Percentiles rank a stretch among this genome's conserved stretches.
Conservation (phyloP, 768 basidiomycete species). For the Psilocybe cyanescens region DNA sequence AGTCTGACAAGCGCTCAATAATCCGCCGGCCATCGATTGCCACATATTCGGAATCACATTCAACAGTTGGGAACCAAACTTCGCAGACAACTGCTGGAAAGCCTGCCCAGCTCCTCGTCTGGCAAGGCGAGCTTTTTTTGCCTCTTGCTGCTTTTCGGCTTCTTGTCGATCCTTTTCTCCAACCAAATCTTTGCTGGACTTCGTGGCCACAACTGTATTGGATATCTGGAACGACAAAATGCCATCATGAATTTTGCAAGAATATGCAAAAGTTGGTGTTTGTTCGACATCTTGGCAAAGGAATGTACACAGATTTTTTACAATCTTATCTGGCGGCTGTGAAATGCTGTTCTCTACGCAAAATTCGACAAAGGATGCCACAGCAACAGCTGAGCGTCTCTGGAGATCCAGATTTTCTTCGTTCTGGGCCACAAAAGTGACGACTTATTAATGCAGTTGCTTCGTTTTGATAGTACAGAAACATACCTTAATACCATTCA, state of each 20-base stretch:
- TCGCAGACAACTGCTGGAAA: constrained; percentile 74
- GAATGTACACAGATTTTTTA: constrained; percentile 97
- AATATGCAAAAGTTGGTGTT: constrained; percentile 86
- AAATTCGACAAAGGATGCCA: constrained; percentile 87
- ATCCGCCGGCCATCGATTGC: constrained; percentile 86
- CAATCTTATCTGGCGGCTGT: constrained; percentile 94
- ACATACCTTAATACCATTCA: constrained; percentile 94
- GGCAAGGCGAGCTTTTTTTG: constrained; percentile 67
- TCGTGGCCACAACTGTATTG: constrained; percentile 22
- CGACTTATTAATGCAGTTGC: constrained; percentile 3
- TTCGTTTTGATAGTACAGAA: neutral
- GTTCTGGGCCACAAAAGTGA: constrained; percentile 45
- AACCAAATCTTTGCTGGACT: constrained; percentile 33
- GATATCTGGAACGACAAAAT: constrained; percentile 74
- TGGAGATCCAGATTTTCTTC: constrained; percentile 92
- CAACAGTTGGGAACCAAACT: constrained; percentile 76
- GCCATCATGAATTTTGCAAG: constrained; percentile 63
- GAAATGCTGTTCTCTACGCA: constrained; percentile 72
- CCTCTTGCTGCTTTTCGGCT: constrained; percentile 53
- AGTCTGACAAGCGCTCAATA: constrained; percentile 66
- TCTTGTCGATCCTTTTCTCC: constrained; percentile 44
- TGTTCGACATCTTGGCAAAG: constrained; percentile 89
- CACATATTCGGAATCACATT: constrained; percentile 92
- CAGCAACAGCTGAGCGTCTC: constrained; percentile 81
- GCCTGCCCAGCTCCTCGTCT: constrained; percentile 87